Evolutionary conservation across 2,329 filamentous ascomycete genomes (phyloP).

Genomic region (Diaporthe sp.): DNA sequence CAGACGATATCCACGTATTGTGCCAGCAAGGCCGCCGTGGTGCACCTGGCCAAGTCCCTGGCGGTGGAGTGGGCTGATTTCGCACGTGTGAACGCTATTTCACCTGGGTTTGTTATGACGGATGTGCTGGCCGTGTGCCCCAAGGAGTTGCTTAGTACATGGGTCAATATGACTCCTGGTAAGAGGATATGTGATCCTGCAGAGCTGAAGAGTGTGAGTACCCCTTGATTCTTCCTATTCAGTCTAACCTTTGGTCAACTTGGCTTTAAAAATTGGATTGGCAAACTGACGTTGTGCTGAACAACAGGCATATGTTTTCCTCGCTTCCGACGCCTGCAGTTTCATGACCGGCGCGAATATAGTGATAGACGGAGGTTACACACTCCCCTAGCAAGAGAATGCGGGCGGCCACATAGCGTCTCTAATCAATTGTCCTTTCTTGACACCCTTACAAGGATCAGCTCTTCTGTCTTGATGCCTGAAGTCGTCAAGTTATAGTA

Average conservation of each 20-base stretch:
- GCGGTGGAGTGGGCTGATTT: constrained; percentile 37
- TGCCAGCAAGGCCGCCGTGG: constrained; percentile 33
- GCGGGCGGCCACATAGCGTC: background rate
- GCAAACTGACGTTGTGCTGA: background rate
- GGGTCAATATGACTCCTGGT: constrained; percentile 43
- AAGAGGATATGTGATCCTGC: constrained; percentile 41
- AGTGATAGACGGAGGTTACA: constrained; percentile 64
- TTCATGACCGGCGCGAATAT: constrained; percentile 65
- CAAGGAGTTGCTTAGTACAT: constrained; percentile 41
- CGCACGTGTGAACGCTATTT: constrained; percentile 40
- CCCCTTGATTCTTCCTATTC: background rate
- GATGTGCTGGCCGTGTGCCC: constrained; percentile 43
- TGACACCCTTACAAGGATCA: background rate
- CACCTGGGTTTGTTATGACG: constrained; percentile 43
- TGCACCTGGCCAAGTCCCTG: constrained; percentile 37
- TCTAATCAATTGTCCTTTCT: background rate
- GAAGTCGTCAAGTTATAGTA: background rate
- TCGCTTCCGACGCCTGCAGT: constrained; percentile 61
- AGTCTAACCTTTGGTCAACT: background rate
- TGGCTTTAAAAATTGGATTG: background rate
- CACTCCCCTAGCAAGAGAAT: constrained; percentile 33
- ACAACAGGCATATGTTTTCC: constrained; percentile 60
- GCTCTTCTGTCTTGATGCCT: background rate
- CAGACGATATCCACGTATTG: constrained; percentile 37
- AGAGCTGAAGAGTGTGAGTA: constrained; percentile 44